Evolutionary conservation across 495 filamentous ascomycete genomes (phyloP).

Genomic region (Clohesyomyces aquaticus): DNA sequence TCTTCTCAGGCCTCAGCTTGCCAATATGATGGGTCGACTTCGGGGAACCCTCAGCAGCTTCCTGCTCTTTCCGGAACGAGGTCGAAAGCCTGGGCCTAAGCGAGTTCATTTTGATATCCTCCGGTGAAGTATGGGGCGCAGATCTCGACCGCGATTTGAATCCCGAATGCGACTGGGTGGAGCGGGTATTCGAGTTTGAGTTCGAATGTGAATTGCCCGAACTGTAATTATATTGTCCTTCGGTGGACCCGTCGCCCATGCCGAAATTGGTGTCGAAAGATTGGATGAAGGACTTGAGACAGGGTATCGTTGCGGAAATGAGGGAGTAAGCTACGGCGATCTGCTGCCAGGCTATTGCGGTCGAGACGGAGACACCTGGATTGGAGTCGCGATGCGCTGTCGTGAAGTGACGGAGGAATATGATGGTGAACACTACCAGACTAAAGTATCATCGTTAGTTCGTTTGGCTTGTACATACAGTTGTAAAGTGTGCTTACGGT

Average conservation of each 20-base stretch:
- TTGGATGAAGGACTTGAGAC: slow-evolving; percentile 32
- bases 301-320: slow-evolving; percentile 36
- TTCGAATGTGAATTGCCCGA: background rate
- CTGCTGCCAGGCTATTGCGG: slow-evolving; percentile 18
- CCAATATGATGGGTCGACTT: background rate
- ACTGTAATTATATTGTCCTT: background rate
- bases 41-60: background rate
- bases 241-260: background rate
- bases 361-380: slow-evolving; percentile 11
- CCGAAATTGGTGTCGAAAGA: slow-evolving; percentile 13
- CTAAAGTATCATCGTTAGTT: background rate
- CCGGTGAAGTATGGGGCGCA: no score
- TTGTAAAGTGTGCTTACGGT: slow-evolving; percentile 12
- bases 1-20: slow-evolving; percentile 10
- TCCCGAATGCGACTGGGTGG: no score
- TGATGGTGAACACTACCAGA: slow-evolving; percentile 3
- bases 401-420: slow-evolving; percentile 12
- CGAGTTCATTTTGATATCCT: background rate
- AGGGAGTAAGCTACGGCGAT: slow-evolving; percentile 22
- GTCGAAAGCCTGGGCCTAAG: background rate
- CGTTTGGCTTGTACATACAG: background rate
- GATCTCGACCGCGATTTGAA: no score
- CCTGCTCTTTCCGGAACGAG: background rate
- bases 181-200: background rate
- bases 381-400: slow-evolving; percentile 1